Percentiles rank a stretch among this genome's conserved stretches.
These are phyloP conservation scores for Acanthamoeba sp. DNA, from an alignment of 208 protist genomes.

Conservation along the genomic window DNA sequence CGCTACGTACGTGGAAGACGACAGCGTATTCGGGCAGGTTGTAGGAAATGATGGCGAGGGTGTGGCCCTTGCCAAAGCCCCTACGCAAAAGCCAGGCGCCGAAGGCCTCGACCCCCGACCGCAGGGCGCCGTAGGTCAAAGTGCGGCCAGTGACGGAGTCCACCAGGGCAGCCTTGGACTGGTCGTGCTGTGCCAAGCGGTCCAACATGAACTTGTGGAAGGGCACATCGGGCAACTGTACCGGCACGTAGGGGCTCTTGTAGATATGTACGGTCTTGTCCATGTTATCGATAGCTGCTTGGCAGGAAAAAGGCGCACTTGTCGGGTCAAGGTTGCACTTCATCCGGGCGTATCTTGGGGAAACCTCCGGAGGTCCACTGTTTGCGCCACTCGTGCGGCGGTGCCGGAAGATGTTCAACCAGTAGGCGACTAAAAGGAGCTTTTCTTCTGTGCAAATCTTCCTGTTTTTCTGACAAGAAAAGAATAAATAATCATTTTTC, in stretches of 20 bases:
- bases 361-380: too few species aligned
- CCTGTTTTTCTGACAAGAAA: too few species aligned
- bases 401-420: too few species aligned
- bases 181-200: neutral
- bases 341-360: too few species aligned
- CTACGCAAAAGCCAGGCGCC: neutral
- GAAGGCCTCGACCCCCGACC: neutral
- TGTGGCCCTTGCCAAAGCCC: constrained; percentile 31
- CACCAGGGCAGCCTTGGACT: constrained; percentile 29
- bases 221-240: neutral
- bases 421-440: too few species aligned
- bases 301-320: neutral
- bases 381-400: too few species aligned
- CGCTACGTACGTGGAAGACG: constrained; percentile 26
- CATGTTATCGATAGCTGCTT: neutral
- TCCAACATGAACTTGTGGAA: neutral
- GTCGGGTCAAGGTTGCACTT: too few species aligned
- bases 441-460: too few species aligned
- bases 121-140: neutral
- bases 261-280: neutral
- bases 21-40: constrained; percentile 54
- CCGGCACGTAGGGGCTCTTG: neutral
- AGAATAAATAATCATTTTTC: too few species aligned
- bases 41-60: constrained; percentile 6
- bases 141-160: neutral